These are phyloP conservation scores for Metschnikowia cubensis DNA, from an alignment of 805 yeast genomes.

Conservation along the genomic window DNA sequence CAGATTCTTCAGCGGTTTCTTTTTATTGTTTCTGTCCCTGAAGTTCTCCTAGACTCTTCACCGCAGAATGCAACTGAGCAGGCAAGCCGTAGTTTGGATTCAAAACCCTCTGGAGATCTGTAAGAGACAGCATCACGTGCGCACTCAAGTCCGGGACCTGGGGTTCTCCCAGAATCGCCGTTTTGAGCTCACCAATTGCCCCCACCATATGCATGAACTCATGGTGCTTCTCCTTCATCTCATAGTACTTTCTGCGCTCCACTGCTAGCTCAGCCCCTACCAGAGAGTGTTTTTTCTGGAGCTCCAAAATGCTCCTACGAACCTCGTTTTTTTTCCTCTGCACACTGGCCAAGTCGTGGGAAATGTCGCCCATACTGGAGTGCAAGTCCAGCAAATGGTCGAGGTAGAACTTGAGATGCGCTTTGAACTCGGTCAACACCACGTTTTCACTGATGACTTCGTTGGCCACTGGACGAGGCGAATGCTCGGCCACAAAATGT, in stretches of 20 bases:
- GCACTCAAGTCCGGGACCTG: background rate
- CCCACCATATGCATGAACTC: constrained; percentile 14
- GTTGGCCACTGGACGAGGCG: constrained; percentile 19
- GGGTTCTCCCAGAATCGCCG: background rate
- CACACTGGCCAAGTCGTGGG: constrained; percentile 23
- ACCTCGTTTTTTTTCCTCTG: constrained; percentile 32
- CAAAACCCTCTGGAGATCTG: background rate
- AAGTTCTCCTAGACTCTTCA: background rate
- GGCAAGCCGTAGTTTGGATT: background rate
- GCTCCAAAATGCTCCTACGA: constrained; percentile 28
- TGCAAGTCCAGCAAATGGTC: constrained; percentile 32
- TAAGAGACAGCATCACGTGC: background rate
- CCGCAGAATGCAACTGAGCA: background rate
- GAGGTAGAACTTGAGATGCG: constrained; percentile 26
- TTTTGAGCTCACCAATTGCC: constrained; percentile 8
- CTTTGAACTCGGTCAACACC: constrained; percentile 30
- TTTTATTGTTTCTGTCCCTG: no score
- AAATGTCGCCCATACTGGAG: constrained; percentile 31
- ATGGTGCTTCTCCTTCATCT: constrained; percentile 15
- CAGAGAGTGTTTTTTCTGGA: constrained; percentile 26
- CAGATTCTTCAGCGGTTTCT: no score
- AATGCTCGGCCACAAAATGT: constrained; percentile 28
- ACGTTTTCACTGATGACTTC: constrained; percentile 19
- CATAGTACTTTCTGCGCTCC: constrained; percentile 21
- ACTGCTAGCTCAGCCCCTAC: constrained; percentile 32